Percentiles rank a stretch among this genome's conserved stretches.
Evolutionary conservation across 2,329 filamentous ascomycete genomes (phyloP).

Genomic region (Ceratocystis cubensis): DNA sequence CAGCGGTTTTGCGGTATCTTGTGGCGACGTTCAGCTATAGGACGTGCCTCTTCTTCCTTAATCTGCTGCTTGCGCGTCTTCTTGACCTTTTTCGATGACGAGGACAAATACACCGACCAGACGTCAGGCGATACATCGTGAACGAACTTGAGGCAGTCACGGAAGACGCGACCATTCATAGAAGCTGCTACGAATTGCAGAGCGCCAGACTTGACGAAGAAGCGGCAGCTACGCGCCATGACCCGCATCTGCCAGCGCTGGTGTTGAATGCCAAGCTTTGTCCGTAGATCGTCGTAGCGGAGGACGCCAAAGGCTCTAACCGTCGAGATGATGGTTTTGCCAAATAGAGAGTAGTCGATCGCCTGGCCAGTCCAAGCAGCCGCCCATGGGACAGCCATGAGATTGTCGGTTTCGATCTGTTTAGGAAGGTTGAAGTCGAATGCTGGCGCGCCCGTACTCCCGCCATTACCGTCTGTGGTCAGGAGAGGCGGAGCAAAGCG

Average conservation of each 20-base stretch:
- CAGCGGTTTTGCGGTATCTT: conserved; percentile 11
- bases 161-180: conserved; percentile 42
- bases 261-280: conserved; percentile 44
- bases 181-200: conserved; percentile 46
- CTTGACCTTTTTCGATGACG: conserved; percentile 19
- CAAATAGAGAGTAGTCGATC: conserved; percentile 47
- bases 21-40: neutral
- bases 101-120: conserved; percentile 39
- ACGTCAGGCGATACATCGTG: conserved; percentile 44
- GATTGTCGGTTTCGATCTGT: conserved; percentile 31
- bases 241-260: conserved; percentile 48
- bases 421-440: conserved; percentile 15
- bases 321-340: conserved; percentile 44
- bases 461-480: conserved; percentile 24
- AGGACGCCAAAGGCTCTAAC: conserved; percentile 47
- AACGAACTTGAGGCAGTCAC: conserved; percentile 48
- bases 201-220: conserved; percentile 43
- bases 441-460: conserved; percentile 22
- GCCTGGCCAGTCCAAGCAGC: conserved; percentile 43
- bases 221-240: conserved; percentile 45
- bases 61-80: conserved; percentile 21
- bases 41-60: conserved; percentile 17
- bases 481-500: conserved; percentile 39
- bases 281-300: conserved; percentile 44
- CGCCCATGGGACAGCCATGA: conserved; percentile 45